Conservation (phyloP, 257 asterid genomes). For the Forsythia viridissima region DNA sequence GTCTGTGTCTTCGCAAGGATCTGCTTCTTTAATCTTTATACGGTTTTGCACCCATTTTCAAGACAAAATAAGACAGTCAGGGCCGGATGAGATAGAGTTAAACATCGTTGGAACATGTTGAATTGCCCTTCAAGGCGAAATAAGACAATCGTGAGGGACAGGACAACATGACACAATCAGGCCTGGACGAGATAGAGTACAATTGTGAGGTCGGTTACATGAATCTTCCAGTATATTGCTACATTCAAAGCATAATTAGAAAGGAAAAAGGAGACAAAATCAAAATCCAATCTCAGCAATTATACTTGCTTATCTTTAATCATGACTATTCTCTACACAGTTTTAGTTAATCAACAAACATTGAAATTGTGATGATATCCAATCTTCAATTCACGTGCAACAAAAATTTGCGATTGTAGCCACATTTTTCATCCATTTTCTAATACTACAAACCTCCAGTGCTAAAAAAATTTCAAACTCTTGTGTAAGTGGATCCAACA, state of each 20-base stretch:
- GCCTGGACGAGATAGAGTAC: no score
- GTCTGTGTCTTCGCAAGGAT: no score
- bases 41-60: no score
- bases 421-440: neutral
- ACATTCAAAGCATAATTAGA: neutral
- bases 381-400: neutral
- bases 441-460: neutral
- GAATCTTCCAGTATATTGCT: neutral
- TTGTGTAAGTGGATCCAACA: conserved; percentile 38
- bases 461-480: neutral
- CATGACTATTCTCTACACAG: neutral
- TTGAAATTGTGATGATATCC: neutral
- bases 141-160: no score
- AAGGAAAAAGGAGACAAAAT: neutral
- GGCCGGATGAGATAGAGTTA: no score
- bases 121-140: no score
- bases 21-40: no score
- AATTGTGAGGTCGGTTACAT: no score
- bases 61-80: no score
- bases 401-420: conserved; percentile 2
- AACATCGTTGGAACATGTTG: no score
- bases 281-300: neutral
- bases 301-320: no score
- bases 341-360: neutral
- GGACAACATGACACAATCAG: no score